phyloP scores from a whole-genome alignment of 164 flowering plant genomes.

The Nymphaea thermarum region DNA sequence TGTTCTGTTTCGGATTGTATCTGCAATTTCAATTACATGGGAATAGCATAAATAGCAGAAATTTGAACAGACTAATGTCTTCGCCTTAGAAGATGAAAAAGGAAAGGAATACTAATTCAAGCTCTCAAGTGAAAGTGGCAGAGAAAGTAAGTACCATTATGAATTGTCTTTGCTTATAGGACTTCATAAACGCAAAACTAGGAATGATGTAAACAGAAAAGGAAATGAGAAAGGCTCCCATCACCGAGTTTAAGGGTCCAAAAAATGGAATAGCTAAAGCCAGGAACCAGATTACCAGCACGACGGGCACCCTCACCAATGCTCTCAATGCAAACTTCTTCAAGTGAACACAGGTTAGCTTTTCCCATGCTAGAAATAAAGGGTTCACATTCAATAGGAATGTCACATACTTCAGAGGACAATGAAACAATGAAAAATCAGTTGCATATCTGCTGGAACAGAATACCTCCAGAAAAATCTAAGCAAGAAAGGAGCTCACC shows the following conservation, averaged over 20 bases:
- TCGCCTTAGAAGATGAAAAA: too few species aligned
- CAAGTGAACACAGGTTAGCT: slow-evolving; percentile 2
- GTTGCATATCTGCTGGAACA: too few species aligned
- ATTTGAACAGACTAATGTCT: too few species aligned
- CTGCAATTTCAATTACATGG: background rate
- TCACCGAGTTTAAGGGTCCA: slow-evolving; percentile 8
- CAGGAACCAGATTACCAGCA: slow-evolving; percentile 6
- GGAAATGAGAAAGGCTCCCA: slow-evolving; percentile 9
- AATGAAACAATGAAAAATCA: background rate
- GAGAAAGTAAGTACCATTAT: background rate
- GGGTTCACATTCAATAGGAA: slow-evolving; percentile 7
- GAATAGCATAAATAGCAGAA: too few species aligned
- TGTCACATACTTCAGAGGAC: slow-evolving; percentile 4
- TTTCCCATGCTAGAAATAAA: slow-evolving; percentile 8
- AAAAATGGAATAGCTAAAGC: slow-evolving; percentile 9
- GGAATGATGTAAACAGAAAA: slow-evolving; percentile 10
- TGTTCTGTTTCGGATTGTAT: background rate
- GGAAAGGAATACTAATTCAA: too few species aligned
- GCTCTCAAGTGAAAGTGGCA: background rate
- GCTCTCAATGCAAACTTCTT: slow-evolving; percentile 3
- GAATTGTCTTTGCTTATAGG: slow-evolving; percentile 4
- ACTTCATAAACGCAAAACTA: slow-evolving; percentile 1
- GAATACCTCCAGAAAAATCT: background rate
- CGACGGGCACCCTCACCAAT: slow-evolving; percentile 6
- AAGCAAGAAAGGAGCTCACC: slow-evolving; percentile 5